Conservation (phyloP, 306 rosid species). For the Casuarina glauca region DNA sequence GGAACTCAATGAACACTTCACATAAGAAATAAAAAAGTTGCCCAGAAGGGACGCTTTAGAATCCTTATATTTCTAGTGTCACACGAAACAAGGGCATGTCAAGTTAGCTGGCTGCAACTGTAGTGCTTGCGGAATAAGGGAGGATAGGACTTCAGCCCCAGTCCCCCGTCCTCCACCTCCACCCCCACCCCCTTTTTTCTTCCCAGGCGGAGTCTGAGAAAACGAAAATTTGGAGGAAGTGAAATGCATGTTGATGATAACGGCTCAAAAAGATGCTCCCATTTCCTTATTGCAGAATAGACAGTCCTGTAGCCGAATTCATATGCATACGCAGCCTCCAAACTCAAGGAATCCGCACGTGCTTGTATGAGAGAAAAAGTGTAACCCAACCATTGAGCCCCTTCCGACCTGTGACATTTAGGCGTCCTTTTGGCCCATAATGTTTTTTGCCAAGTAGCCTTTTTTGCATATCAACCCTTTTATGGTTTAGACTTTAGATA, state of each 20-base stretch:
- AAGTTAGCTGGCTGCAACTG: background rate
- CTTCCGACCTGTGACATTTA: no score
- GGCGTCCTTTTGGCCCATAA: no score
- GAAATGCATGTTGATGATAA: background rate
- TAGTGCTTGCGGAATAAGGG: background rate
- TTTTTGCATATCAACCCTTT: no score
- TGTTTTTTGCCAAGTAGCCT: no score
- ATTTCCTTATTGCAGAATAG: background rate
- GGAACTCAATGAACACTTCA: no score
- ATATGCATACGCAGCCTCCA: background rate
- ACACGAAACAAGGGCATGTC: background rate
- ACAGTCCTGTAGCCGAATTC: background rate
- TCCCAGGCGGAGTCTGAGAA: background rate
- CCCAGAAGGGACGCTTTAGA: background rate
- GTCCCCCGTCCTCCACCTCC: background rate
- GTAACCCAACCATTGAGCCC: no score
- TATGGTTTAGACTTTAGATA: no score
- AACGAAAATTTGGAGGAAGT: background rate
- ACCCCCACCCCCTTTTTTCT: background rate
- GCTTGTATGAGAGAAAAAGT: background rate
- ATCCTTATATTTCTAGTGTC: background rate
- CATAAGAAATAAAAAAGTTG: no score
- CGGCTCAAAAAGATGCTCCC: constrained; percentile 1
- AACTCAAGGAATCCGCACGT: background rate
- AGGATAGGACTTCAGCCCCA: background rate